A percentile compares a stretch with the other conserved stretches of the same genome.
Evolutionary conservation across 2,329 filamentous ascomycete genomes (phyloP).

Genomic region (Rutstroemia sydowiana): DNA sequence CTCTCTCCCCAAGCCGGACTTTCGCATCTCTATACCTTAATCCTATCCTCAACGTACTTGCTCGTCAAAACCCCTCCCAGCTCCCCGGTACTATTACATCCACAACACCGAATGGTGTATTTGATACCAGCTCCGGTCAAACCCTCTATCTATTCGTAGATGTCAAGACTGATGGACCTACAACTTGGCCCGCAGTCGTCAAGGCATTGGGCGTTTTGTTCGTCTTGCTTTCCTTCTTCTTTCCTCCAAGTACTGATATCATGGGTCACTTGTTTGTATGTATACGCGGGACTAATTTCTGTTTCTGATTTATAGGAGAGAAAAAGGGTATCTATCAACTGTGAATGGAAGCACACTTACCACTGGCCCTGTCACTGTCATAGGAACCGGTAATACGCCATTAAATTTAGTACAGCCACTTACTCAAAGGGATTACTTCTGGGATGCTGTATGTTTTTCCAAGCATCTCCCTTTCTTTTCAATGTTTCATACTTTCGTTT

Average conservation of each 20-base stretch:
- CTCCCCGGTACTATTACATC: conserved; percentile 32
- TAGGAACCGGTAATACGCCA: conserved; percentile 27
- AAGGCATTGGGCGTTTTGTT: conserved; percentile 48
- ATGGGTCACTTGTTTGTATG: neutral
- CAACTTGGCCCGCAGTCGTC: conserved; percentile 49
- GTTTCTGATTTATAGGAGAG: conserved; percentile 13
- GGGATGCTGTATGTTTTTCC: conserved; percentile 36
- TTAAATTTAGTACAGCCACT: conserved; percentile 45
- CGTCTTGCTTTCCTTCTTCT: neutral
- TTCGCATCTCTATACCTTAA: conserved; percentile 26
- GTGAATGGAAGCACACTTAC: conserved; percentile 19
- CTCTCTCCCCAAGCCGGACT: conserved; percentile 19
- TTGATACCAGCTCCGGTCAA: conserved; percentile 46
- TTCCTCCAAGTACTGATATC: neutral
- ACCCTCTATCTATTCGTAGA: conserved; percentile 60
- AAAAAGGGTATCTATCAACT: conserved; percentile 28
- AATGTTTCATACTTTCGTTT: neutral
- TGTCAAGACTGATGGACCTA: conserved; percentile 49
- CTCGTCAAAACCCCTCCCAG: conserved; percentile 28
- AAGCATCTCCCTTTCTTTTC: neutral
- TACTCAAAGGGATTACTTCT: conserved; percentile 48
- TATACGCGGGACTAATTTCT: neutral
- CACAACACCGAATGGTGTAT: conserved; percentile 51
- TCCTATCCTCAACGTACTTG: conserved; percentile 23
- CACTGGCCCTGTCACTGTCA: conserved; percentile 23